Evolutionary conservation across 441 rosid species (phyloP).

Genomic region (Cnidoscolus chayamansa): DNA sequence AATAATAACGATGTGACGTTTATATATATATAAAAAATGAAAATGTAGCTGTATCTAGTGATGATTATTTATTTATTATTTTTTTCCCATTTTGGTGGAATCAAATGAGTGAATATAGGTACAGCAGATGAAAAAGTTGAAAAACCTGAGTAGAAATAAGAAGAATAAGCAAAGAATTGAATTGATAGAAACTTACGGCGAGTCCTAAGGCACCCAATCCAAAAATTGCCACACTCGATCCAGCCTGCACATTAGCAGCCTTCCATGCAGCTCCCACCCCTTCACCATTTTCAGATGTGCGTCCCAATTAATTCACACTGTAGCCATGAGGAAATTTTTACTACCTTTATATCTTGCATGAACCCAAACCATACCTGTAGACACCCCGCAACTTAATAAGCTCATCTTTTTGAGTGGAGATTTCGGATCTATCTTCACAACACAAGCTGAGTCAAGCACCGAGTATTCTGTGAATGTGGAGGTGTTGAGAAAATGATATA

Average conservation of each 20-base stretch:
- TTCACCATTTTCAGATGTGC: background rate
- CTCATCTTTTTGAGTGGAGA: slow-evolving; percentile 38
- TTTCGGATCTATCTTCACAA: slow-evolving; percentile 32
- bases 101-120: too few species aligned
- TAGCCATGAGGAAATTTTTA: too few species aligned
- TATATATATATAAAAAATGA: too few species aligned
- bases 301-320: too few species aligned
- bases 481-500: slow-evolving; percentile 45
- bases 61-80: too few species aligned
- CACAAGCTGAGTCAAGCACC: slow-evolving; percentile 41
- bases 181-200: slow-evolving; percentile 29
- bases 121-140: too few species aligned
- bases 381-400: slow-evolving; percentile 44
- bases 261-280: slow-evolving; percentile 56
- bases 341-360: background rate
- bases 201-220: slow-evolving; percentile 49
- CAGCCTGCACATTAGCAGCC: slow-evolving; percentile 36
- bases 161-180: background rate
- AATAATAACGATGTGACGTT: too few species aligned
- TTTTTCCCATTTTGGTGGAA: too few species aligned
- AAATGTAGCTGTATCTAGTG: too few species aligned
- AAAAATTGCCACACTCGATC: slow-evolving; percentile 43
- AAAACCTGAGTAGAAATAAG: background rate
- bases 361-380: slow-evolving; percentile 34
- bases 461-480: slow-evolving; percentile 51